Conservation (phyloP, 495 filamentous ascomycete species). For the Chaetomium cochliodes region DNA sequence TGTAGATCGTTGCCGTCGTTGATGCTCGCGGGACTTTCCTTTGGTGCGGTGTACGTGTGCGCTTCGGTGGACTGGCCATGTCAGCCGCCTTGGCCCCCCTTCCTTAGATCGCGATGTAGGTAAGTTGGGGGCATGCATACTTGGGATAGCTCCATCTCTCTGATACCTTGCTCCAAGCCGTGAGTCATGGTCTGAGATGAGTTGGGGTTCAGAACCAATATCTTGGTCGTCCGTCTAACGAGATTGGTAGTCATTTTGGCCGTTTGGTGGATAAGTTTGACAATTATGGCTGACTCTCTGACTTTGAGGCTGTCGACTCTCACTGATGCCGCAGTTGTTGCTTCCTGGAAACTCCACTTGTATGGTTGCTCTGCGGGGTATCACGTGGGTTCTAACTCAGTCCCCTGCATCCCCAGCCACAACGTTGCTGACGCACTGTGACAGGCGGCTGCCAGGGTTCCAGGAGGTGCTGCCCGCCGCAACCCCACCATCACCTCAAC, state of each 20-base stretch:
- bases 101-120: too few relatives aligned
- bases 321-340: neutral
- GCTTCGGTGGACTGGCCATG: conserved; percentile 40
- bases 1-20: conserved; percentile 60
- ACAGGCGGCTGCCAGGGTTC: conserved; percentile 7
- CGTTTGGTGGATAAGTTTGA: neutral
- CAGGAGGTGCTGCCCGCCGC: conserved; percentile 16
- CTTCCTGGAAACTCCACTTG: neutral
- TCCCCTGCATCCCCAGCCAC: conserved; percentile 23
- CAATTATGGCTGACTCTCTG: neutral
- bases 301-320: neutral
- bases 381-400: conserved; percentile 32
- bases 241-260: conserved; percentile 33
- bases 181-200: conserved; percentile 80
- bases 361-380: conserved; percentile 35
- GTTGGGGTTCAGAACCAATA: conserved; percentile 91
- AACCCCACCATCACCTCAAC: conserved; percentile 34
- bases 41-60: conserved; percentile 53
- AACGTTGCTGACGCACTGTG: conserved; percentile 23
- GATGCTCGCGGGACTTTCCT: conserved; percentile 58
- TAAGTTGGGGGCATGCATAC: conserved; percentile 37
- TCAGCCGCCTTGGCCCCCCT: too few relatives aligned
- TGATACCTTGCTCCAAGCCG: conserved; percentile 63
- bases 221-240: conserved; percentile 42
- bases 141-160: conserved; percentile 47